A percentile compares a stretch with the other conserved stretches of the same genome.
These are phyloP conservation scores for Beauveria asiatica DNA, from an alignment of 2,329 filamentous ascomycete species.

Conservation along the genomic window DNA sequence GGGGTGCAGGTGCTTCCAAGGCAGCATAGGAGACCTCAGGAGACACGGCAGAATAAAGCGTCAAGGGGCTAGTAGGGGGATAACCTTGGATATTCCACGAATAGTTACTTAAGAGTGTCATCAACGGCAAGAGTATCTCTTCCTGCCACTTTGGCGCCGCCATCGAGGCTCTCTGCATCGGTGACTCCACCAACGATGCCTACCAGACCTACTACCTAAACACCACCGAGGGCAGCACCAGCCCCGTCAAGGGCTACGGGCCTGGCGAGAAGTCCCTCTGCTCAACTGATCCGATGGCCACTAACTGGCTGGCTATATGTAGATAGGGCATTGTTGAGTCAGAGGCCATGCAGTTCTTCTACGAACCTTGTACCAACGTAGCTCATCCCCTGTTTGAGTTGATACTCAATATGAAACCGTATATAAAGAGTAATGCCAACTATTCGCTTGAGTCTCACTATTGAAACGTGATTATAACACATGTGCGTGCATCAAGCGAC, in stretches of 20 bases:
- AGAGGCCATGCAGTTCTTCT: slow-evolving; percentile 6
- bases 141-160: slow-evolving; percentile 10
- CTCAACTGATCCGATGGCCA: too few relatives aligned
- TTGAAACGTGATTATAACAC: too few relatives aligned
- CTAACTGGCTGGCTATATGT: background rate
- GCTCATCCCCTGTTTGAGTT: slow-evolving; percentile 8
- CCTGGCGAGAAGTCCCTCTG: background rate
- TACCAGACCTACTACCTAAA: slow-evolving; percentile 3
- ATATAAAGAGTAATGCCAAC: background rate
- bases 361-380: slow-evolving; percentile 8
- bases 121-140: background rate
- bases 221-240: slow-evolving; percentile 5
- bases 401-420: too few relatives aligned
- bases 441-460: background rate
- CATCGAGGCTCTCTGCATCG: slow-evolving; percentile 8
- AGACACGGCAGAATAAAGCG: too few relatives aligned
- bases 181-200: too few relatives aligned
- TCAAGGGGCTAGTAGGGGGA: too few relatives aligned
- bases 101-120: too few relatives aligned
- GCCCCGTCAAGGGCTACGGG: background rate
- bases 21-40: too few relatives aligned
- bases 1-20: too few relatives aligned
- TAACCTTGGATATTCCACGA: too few relatives aligned
- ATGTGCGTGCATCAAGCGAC: background rate
- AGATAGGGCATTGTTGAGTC: background rate